Percentiles rank a stretch among this genome's conserved stretches.
phyloP scores from a whole-genome alignment of 2,329 filamentous ascomycete species.

The Bipolaris oryzae region DNA sequence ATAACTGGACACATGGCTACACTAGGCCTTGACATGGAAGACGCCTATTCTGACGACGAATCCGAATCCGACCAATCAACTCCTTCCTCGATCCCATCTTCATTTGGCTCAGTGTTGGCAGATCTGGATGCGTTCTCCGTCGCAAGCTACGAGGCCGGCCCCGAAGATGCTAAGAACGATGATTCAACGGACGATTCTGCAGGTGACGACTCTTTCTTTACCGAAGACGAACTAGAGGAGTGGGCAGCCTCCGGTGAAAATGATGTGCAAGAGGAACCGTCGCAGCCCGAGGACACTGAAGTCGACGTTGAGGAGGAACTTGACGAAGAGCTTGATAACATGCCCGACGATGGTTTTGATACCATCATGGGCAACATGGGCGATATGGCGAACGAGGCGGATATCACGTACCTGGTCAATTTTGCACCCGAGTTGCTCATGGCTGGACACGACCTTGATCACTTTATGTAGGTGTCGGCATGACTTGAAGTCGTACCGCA shows the following conservation, averaged over 20 bases:
- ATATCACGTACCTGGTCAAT: slow-evolving; percentile 28
- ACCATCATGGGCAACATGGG: slow-evolving; percentile 22
- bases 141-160: slow-evolving; percentile 8
- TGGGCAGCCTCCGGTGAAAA: slow-evolving; percentile 12
- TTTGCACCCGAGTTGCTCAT: slow-evolving; percentile 28
- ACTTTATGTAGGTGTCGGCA: slow-evolving; percentile 6
- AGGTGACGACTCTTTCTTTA: slow-evolving; percentile 18
- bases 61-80: neutral
- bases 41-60: neutral
- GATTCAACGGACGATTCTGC: neutral
- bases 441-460: slow-evolving; percentile 12
- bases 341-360: slow-evolving; percentile 17
- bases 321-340: slow-evolving; percentile 19
- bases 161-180: slow-evolving; percentile 4
- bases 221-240: slow-evolving; percentile 17
- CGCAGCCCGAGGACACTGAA: neutral
- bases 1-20: slow-evolving; percentile 12
- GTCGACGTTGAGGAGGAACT: slow-evolving; percentile 6
- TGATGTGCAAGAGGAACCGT: neutral
- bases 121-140: slow-evolving; percentile 23
- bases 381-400: slow-evolving; percentile 14
- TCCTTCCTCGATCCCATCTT: slow-evolving; percentile 14
- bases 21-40: slow-evolving; percentile 10
- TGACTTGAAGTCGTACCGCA: neutral
- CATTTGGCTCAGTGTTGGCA: slow-evolving; percentile 15